Base-by-base conservation (phyloP, 2,329 filamentous ascomycete genomes). In the Ilyonectria destructans region DNA sequence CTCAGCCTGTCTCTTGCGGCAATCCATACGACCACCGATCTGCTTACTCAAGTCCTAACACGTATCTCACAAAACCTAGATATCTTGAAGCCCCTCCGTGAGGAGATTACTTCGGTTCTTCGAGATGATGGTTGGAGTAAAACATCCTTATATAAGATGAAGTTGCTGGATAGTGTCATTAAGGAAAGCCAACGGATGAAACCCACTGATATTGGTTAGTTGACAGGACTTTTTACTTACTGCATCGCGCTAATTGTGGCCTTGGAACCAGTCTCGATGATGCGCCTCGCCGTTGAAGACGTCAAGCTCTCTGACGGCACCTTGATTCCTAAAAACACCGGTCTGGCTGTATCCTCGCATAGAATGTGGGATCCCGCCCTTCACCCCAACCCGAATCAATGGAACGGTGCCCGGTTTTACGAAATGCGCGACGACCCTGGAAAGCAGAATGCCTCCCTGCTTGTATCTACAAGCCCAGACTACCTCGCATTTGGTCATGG, bases 1-100 rank as follows among this genome's bases (percentile, higher is more conserved):
- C 52, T 77, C 1, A 15, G 19, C 2, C 74, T 80, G 21, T 80
- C 82, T 1, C 83, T 87, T 48, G 87, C 86, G 1, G 85, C 86
- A 4, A 88, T 89, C 35, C 87, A 89, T 75, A 89, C 87, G 1
- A 88, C 87, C 0, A 82, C 83, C 6, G 76, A 78, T 10, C 35
- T 77, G 8, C 40, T 77, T 1, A 54, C 62, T 6, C 67, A 74
- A 19, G 69, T 68, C 1, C 62, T 78, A 6, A 57, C 69, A 2
- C 67, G 71, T 3, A 72, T 88, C 29, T 86, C 85, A 0, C 80
- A 81, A 4, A 81, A 84, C 21, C 75, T 78, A 4, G 74, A 78
- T 0, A 80, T 79, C n/a, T 54, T 85, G 9, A 77, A 80, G 4
- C 70, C 73, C 1, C 75, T 88, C 26, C 80, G 83, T 5, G 80